Evolutionary conservation across 2,329 filamentous ascomycete genomes (phyloP), one percentile per base, ranked within the genome.

Genomic region (Pseudogymnoascus sp.): DNA sequence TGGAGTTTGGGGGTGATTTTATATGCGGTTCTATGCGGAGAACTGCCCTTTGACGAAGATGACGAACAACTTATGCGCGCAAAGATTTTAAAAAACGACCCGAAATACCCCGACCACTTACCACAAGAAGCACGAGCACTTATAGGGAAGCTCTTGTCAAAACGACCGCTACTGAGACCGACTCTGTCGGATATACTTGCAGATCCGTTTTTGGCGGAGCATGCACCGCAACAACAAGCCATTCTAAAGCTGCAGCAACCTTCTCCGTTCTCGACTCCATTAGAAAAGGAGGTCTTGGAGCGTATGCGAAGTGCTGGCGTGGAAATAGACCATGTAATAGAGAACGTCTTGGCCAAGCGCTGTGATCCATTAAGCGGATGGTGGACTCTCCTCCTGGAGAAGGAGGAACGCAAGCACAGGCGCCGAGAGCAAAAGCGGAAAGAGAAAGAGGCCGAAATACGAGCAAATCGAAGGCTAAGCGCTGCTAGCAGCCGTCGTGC

Each of bases 31-130:
- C 78, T 96, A 26, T 91, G 88, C 66, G 91, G 91, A 62, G 91
- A 95, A 75, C 81, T 99, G 41, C 95, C 95, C 0, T 99, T 96
- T 70, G 95, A 99, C 75, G 95, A 98, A 68, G 95, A 99, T 73
- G 89, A 96, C 71, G 95, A 99, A 73, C 89, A 85, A 67, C 82
- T 88, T 33, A 99, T 95, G 33, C 91, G 96, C 71, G 84, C 81
- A 8, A 90, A 85, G 74, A 99, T 99, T 64, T 78, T 99, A 63
- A 86, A 85, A 4, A 88, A 93, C 62, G 95, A 98, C 64, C 91
- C 93, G 0, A 87, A 85, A 63, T 98, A 89, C 73, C 93, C 91
- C 3, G 89, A 92, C 3, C 85, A 89, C 70, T 81, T 99, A 28
- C 86, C 92, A 0, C 79, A 85, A 31, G 90, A 93, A 68, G 92